Percentiles rank a stretch among this genome's conserved stretches.
These are phyloP conservation scores for Protomyces inouyei DNA, from an alignment of 1,139 yeast genomes.

Conservation along the genomic window DNA sequence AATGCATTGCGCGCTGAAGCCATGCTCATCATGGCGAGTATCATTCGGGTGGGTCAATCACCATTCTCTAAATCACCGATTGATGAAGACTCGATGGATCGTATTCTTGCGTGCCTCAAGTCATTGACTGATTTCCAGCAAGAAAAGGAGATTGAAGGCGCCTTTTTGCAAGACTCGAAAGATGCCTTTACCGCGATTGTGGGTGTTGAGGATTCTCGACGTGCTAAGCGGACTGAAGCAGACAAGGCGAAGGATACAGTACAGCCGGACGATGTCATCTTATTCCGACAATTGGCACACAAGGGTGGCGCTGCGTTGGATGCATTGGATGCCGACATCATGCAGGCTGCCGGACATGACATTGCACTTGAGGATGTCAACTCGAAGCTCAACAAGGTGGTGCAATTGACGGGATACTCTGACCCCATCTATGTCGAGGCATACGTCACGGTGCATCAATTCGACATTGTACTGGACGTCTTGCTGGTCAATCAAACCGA, in stretches of 20 bases:
- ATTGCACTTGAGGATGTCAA: constrained; percentile 53
- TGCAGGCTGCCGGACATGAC: constrained; percentile 47
- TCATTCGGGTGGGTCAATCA: constrained; percentile 85
- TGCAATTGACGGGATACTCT: constrained; percentile 92
- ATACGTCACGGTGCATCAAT: constrained; percentile 87
- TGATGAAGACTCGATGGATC: constrained; percentile 92
- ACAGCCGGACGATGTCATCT: constrained; percentile 75
- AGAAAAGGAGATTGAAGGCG: constrained; percentile 52
- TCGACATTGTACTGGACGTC: constrained; percentile 91
- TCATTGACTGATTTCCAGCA: constrained; percentile 63
- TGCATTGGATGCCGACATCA: constrained; percentile 43
- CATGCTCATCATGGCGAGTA: constrained; percentile 82
- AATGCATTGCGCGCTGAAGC: constrained; percentile 96
- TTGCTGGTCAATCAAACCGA: constrained; percentile 91
- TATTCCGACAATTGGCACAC: constrained; percentile 74
- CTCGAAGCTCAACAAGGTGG: constrained; percentile 79
- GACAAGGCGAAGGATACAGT: constrained; percentile 64
- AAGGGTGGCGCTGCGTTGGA: constrained; percentile 44
- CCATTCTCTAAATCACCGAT: constrained; percentile 66
- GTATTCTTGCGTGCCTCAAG: constrained; percentile 78
- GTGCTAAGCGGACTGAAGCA: constrained; percentile 55
- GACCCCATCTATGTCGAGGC: constrained; percentile 99
- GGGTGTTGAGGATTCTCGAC: constrained; percentile 46
- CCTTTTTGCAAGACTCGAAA: constrained; percentile 83
- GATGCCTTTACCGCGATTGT: constrained; percentile 72